Base-by-base conservation (phyloP, 2,329 filamentous ascomycete species). In the Rhynchosporium agropyri region DNA sequence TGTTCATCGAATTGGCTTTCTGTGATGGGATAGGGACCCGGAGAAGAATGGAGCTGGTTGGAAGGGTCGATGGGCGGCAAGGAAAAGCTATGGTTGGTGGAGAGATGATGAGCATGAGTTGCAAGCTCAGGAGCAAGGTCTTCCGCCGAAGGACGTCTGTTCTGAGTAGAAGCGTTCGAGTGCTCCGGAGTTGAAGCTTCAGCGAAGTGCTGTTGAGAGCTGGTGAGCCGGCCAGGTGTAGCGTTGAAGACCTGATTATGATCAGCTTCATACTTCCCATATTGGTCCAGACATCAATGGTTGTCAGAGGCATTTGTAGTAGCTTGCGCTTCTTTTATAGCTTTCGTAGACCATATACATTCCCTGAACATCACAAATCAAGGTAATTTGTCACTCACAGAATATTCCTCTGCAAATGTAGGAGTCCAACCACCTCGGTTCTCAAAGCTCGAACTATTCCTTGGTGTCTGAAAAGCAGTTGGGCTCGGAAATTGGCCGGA, bases 381-480 rank as follows among this genome's bases (percentile, higher is more conserved):
- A 36, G 51, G 20, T 29, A 40, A 45, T 20, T 26, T 26, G 15
- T 12, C 29, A 15, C 60, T 53, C 31, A 87, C 84, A 66, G 84
- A 86, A 71, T 85, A 87, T 67, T 87, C 84, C 72, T 87, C 84
- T 67, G 84, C 84, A 77, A 86, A 88, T 63, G 80, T 80, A 73
- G 85, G 84, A 50, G 84, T 87, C 81, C 82, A 84, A 68, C 80
- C 79, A 68, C 78, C 77, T 58, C 80, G 74, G 65, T 83, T 79
- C 74, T 82, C 72, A 68, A 81, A 79, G 62, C 76, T 78, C 64
- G 77, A 77, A 66, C 78, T 78, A 61, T 77, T 75, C 73, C 79
- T 82, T 50, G 84, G 84, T 10, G 84, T 87, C 69, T 85, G 79
- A 74, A 86, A 84, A 26, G 58, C 36, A 64, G 81, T 74, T 59